phyloP scores from a whole-genome alignment of 768 basidiomycete species.

The Lyophyllum shimeji region DNA sequence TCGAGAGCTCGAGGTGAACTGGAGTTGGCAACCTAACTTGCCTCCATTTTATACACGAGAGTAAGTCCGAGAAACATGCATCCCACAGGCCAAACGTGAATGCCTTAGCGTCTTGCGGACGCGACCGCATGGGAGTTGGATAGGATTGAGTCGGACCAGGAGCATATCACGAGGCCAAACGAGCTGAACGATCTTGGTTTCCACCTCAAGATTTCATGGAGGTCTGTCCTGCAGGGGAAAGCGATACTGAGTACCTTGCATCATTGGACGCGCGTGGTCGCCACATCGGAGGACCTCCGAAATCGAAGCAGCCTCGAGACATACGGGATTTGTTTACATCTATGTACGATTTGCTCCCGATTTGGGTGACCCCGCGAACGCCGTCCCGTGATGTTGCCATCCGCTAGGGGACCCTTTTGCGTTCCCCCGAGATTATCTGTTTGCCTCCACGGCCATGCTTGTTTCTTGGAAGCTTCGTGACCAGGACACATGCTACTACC shows the following conservation, averaged over 20 bases:
- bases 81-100: neutral
- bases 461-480: neutral
- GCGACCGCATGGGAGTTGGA: neutral
- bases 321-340: neutral
- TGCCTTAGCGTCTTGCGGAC: neutral
- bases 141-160: neutral
- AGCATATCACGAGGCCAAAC: neutral
- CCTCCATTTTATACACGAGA: slow-evolving; percentile 7
- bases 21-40: neutral
- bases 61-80: neutral
- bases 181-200: neutral
- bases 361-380: neutral
- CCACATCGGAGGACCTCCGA: neutral
- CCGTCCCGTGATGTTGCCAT: neutral
- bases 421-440: neutral
- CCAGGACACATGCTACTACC: slow-evolving; percentile 1
- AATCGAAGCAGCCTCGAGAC: neutral
- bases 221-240: slow-evolving; percentile 5
- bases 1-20: neutral
- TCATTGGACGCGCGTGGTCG: neutral
- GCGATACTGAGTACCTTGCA: neutral
- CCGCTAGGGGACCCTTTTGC: neutral
- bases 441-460: neutral
- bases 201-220: neutral
- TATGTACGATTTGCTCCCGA: neutral